These are phyloP conservation scores for Cymbopogon citratus DNA, from an alignment of 176 grass and related monocot genomes.

Conservation along the genomic window DNA sequence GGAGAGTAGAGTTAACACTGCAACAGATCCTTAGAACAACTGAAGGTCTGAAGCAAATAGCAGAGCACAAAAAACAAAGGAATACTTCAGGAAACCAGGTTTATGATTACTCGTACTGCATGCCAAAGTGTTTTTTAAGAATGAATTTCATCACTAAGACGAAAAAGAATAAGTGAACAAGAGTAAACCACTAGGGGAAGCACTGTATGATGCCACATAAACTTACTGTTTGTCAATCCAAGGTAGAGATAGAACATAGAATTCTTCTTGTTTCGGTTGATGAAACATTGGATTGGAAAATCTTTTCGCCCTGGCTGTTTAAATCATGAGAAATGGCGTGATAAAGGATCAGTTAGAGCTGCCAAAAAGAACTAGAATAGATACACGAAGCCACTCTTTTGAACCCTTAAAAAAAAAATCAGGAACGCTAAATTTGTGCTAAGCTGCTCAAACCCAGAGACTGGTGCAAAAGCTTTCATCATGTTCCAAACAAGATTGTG, in stretches of 20 bases:
- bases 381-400: not conserved
- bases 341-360: not conserved
- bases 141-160: not conserved
- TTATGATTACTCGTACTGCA: not conserved
- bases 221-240: conserved; percentile 45
- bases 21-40: not conserved
- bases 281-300: conserved; percentile 52
- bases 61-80: not conserved
- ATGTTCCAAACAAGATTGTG: not conserved
- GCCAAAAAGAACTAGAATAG: not conserved
- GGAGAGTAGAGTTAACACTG: not conserved
- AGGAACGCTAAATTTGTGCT: not conserved
- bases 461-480: not conserved
- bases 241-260: conserved; percentile 54
- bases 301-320: conserved; percentile 57
- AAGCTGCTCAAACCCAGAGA: not conserved
- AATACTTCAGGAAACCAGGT: not conserved
- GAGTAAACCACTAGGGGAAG: not conserved
- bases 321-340: not conserved
- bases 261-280: conserved; percentile 60
- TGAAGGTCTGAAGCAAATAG: not conserved
- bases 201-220: not conserved
- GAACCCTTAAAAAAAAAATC: not conserved
- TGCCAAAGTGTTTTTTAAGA: not conserved
- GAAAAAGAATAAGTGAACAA: not conserved